phyloP scores from a whole-genome alignment of 2,329 filamentous ascomycete species.

The Penicillium sp. region DNA sequence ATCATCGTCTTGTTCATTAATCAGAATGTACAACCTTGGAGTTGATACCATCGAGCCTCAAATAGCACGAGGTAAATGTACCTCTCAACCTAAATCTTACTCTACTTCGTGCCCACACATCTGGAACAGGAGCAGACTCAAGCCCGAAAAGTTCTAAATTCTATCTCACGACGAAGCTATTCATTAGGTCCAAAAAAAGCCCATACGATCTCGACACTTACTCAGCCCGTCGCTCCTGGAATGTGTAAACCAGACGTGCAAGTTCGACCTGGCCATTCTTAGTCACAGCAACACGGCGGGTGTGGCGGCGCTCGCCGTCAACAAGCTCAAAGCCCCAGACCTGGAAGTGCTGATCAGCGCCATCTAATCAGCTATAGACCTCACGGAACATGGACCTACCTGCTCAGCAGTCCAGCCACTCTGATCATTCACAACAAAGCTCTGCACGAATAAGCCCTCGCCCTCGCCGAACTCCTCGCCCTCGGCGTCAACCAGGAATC shows the following conservation, averaged over 20 bases:
- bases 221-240: constrained; percentile 13
- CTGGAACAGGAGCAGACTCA: no score
- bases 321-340: constrained; percentile 49
- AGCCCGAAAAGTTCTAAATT: not conserved
- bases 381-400: constrained; percentile 29
- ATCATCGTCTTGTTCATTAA: no score
- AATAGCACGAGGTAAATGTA: no score
- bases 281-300: constrained; percentile 42
- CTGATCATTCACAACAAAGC: constrained; percentile 49
- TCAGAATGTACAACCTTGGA: no score
- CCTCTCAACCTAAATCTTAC: no score
- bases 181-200: not conserved
- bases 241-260: constrained; percentile 45
- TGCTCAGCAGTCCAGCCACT: constrained; percentile 56
- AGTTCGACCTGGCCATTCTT: constrained; percentile 38
- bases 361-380: constrained; percentile 5
- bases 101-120: no score
- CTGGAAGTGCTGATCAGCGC: constrained; percentile 28
- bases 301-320: constrained; percentile 42
- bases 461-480: constrained; percentile 45
- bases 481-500: constrained; percentile 58
- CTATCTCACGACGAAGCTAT: not conserved
- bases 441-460: constrained; percentile 49
- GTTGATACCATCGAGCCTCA: no score
- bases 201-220: not conserved